Evolutionary conservation across 1,139 yeast genomes (phyloP).

Genomic region (Debaryomyces sp.): DNA sequence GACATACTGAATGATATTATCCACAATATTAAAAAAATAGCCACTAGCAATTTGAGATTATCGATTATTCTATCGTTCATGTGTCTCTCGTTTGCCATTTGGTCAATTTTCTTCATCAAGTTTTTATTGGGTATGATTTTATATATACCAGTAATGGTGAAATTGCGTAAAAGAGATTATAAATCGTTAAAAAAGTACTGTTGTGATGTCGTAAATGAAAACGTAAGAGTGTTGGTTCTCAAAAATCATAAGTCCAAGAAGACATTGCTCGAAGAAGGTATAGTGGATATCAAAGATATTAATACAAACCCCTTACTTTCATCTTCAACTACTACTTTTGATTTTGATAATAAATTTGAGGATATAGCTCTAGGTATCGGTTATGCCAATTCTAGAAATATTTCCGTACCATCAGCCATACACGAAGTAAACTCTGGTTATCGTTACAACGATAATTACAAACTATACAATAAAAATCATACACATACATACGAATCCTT

Average conservation of each 20-base stretch:
- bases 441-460: constrained; percentile 17
- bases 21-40: constrained; percentile 58
- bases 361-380: neutral
- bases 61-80: constrained; percentile 74
- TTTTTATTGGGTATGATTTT: constrained; percentile 60
- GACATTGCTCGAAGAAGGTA: constrained; percentile 38
- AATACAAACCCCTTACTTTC: constrained; percentile 12
- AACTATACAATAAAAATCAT: constrained; percentile 14
- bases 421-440: constrained; percentile 8
- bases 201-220: constrained; percentile 55
- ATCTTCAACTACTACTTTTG: constrained; percentile 13
- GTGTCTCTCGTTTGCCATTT: constrained; percentile 75
- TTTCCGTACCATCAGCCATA: constrained; percentile 10
- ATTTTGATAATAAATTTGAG: constrained; percentile 8
- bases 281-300: constrained; percentile 20
- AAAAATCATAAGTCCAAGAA: constrained; percentile 48
- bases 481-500: constrained; percentile 9
- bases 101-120: constrained; percentile 68
- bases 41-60: constrained; percentile 60
- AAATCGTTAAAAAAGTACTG: constrained; percentile 58
- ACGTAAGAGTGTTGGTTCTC: constrained; percentile 54
- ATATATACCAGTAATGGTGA: constrained; percentile 57
- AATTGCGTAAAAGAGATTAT: constrained; percentile 40
- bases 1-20: constrained; percentile 48
- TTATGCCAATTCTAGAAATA: neutral